Percentiles rank a stretch among this genome's conserved stretches.
These are phyloP conservation scores for Emydomyces testavorans DNA, from an alignment of 2,329 filamentous ascomycete species.

Conservation along the genomic window DNA sequence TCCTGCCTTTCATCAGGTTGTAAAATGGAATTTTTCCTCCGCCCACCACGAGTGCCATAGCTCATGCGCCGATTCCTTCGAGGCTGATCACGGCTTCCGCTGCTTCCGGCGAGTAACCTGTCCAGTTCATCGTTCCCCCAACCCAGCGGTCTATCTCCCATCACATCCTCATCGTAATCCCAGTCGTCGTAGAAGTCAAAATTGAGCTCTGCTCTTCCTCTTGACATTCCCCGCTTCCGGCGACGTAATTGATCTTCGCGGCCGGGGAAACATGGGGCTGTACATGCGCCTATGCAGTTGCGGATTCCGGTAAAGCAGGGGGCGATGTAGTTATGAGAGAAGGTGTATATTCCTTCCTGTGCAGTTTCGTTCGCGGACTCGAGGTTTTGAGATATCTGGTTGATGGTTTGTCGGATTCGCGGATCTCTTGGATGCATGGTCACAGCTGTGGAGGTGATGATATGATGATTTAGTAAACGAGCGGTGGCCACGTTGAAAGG, in stretches of 20 bases:
- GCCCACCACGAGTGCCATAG: slow-evolving; percentile 58
- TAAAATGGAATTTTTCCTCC: slow-evolving; percentile 46
- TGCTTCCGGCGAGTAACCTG: slow-evolving; percentile 59
- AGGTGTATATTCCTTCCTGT: slow-evolving; percentile 81
- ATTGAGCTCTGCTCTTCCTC: slow-evolving; percentile 62
- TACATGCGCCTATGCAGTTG: slow-evolving; percentile 55
- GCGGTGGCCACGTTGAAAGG: slow-evolving; percentile 6
- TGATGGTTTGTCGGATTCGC: slow-evolving; percentile 83
- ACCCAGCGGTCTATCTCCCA: slow-evolving; percentile 50
- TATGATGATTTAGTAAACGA: background rate
- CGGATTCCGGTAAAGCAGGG: slow-evolving; percentile 64
- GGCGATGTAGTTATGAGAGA: slow-evolving; percentile 71
- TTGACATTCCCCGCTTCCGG: slow-evolving; percentile 47
- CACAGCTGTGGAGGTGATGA: slow-evolving; percentile 13
- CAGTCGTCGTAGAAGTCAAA: slow-evolving; percentile 99
- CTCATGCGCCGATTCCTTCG: slow-evolving; percentile 72
- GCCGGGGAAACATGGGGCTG: slow-evolving; percentile 57
- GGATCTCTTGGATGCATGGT: slow-evolving; percentile 62
- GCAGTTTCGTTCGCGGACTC: slow-evolving; percentile 83
- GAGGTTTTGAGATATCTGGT: slow-evolving; percentile 81
- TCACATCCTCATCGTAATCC: slow-evolving; percentile 51
- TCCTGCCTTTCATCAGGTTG: slow-evolving; percentile 47
- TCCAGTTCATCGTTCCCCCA: slow-evolving; percentile 84
- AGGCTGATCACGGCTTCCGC: slow-evolving; percentile 47
- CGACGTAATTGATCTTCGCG: slow-evolving; percentile 63